Evolutionary conservation across 2,329 filamentous ascomycete species (phyloP).

Genomic region (Sarocladium kiliense): DNA sequence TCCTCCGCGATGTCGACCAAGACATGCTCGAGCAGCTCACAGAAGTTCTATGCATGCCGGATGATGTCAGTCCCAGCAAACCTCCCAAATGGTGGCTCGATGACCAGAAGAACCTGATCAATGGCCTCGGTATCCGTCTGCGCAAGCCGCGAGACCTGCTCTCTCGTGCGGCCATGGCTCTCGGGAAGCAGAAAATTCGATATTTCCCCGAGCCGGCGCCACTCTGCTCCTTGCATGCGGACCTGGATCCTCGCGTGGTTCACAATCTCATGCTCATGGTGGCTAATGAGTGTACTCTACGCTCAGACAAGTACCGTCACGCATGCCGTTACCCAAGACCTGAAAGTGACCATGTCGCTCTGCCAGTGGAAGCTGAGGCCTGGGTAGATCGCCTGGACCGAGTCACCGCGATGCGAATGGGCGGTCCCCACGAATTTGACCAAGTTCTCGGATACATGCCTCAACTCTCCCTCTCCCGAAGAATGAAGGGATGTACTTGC

Average conservation of each 20-base stretch:
- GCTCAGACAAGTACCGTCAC: conserved; percentile 22
- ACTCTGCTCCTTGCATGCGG: conserved; percentile 35
- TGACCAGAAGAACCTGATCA: conserved; percentile 22
- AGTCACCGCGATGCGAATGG: conserved; percentile 32
- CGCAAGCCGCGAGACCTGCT: conserved; percentile 4
- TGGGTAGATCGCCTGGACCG: conserved; percentile 23
- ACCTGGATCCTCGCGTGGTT: conserved; percentile 37
- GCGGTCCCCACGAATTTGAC: conserved; percentile 25
- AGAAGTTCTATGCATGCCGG: conserved; percentile 27
- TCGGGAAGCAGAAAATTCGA: not conserved
- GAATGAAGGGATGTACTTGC: conserved; percentile 32
- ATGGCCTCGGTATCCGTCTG: not conserved
- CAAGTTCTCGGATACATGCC: conserved; percentile 23
- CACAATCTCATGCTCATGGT: conserved; percentile 38
- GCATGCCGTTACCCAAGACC: not conserved
- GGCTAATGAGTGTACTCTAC: conserved; percentile 33
- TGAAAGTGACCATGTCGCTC: not conserved
- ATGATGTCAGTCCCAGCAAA: conserved; percentile 19
- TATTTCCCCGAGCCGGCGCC: conserved; percentile 24
- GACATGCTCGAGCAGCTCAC: conserved; percentile 27
- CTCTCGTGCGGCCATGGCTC: conserved; percentile 45
- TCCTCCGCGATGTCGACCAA: conserved; percentile 16
- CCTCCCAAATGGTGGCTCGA: conserved; percentile 29
- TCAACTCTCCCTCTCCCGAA: conserved; percentile 1
- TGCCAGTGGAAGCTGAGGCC: conserved; percentile 10